Evolutionary conservation across 805 yeast species (phyloP), one percentile per base, ranked within the genome.

Genomic region (Yamadazyma endophytica): DNA sequence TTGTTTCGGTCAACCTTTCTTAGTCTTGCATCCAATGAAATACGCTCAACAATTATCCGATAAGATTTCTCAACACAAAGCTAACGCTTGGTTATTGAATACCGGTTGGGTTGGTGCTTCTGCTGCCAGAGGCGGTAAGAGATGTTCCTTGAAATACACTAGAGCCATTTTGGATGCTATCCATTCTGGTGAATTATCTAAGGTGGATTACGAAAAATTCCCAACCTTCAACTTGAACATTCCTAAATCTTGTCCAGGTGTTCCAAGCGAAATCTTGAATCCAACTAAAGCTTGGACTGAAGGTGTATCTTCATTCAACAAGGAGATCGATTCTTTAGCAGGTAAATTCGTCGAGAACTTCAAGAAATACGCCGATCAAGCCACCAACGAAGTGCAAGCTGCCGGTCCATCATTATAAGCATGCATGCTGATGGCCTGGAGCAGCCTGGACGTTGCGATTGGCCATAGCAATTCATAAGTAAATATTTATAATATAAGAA

Each of bases 41-140:
- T 90, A 90, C 64, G 97, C 97, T 27, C 85, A 86, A 64, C 95
- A 90, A 79, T 77, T 90, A 53, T 81, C 95, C 34, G 90, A 86
- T 61, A 90, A 89, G 76, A 92, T 90, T 73, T 64, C 82, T 34
- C 58, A 83, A 58, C 92, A 89, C 70, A 79, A 79, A 49, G 88
- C 97, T 32, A 76, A 77, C 54, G 97, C 98, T 36, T 90, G 96
- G 96, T 76, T 90, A 61, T 77, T 90, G 58, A 90, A 90, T 72
- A 90, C 98, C 46, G 98, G 98, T 43, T 90, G 98, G 98, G 86
- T 89, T 44, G 98, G 98, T 41, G 79, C 89, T 49, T 82, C 95
- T 39, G 95, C 85, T 46, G 71, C 86, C 34, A 75, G 79, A 59
- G 97, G 97, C 50, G 98, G 97, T 58, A 82, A 86, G 73, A 82